Percentiles rank a stretch among this genome's conserved stretches.
Conservation (phyloP, 106 monocot species). For the Platanthera zijinensis region DNA sequence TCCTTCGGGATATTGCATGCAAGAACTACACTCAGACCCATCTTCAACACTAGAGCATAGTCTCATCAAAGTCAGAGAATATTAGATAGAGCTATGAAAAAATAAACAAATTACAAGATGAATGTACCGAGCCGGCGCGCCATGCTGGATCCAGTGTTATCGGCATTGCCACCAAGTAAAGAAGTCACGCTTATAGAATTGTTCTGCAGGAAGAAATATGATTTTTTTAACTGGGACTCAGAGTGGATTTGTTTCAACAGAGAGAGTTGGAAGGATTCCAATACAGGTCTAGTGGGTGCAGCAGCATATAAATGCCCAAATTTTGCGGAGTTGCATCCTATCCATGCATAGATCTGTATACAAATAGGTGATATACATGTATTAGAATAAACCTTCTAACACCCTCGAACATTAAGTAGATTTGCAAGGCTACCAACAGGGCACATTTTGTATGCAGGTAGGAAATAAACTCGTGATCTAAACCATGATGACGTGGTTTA, state of each 20-base stretch:
- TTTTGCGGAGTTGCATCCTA: conserved; percentile 22
- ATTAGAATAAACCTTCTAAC: background rate
- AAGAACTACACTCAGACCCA: conserved; percentile 19
- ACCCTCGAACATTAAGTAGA: too few relatives aligned
- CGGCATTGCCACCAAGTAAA: conserved; percentile 17
- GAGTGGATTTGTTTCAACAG: background rate
- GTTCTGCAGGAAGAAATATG: conserved; percentile 9
- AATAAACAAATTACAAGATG: background rate
- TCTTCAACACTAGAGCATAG: conserved; percentile 18
- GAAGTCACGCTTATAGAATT: conserved; percentile 16
- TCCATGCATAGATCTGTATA: conserved; percentile 24
- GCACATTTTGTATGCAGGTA: background rate
- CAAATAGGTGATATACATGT: background rate
- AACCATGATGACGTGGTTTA: too few relatives aligned
- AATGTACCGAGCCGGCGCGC: conserved; percentile 17
- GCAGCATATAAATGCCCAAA: conserved; percentile 28
- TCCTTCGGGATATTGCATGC: conserved; percentile 29
- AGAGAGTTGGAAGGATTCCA: conserved; percentile 3
- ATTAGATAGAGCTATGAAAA: background rate
- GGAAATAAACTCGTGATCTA: background rate
- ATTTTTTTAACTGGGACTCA: background rate
- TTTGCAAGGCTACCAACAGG: background rate
- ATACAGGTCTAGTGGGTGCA: conserved; percentile 15
- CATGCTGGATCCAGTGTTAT: conserved; percentile 20
- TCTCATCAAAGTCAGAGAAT: background rate